Evolutionary conservation across 2,329 filamentous ascomycete species (phyloP).

Genomic region (Penicillium verrucosum): DNA sequence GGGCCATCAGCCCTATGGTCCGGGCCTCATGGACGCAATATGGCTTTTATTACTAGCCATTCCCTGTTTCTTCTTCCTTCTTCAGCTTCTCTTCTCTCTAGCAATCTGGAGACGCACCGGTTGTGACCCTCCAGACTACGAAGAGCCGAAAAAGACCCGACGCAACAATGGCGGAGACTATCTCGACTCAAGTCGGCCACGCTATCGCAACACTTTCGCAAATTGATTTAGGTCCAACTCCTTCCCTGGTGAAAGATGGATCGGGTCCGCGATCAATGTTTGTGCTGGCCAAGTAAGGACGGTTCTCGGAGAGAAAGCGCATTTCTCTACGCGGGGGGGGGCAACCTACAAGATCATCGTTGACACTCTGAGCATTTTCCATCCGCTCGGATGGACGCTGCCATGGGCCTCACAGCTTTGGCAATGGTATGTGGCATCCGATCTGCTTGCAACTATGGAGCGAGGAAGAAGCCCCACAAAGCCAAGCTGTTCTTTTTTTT

Average conservation of each 20-base stretch:
- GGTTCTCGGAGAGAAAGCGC: constrained; percentile 51
- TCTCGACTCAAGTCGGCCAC: constrained; percentile 7
- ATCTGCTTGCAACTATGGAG: constrained; percentile 57
- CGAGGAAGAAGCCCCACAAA: constrained; percentile 63
- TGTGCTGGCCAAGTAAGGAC: constrained; percentile 5
- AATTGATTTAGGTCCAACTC: background rate
- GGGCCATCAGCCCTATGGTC: background rate
- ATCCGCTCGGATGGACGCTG: constrained; percentile 66
- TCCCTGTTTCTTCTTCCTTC: background rate
- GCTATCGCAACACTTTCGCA: constrained; percentile 1
- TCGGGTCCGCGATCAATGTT: constrained; percentile 9
- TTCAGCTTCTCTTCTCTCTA: constrained; percentile 1
- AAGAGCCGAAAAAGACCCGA: background rate
- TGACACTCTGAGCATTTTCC: constrained; percentile 68
- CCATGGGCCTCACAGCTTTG: constrained; percentile 76
- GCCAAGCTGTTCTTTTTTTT: constrained; percentile 75
- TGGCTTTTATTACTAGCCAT: background rate
- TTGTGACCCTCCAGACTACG: background rate
- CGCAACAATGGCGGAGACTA: constrained; percentile 5
- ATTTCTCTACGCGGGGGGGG: constrained; percentile 67
- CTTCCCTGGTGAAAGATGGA: constrained; percentile 20
- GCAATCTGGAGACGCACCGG: background rate
- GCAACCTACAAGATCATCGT: constrained; percentile 79
- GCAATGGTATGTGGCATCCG: constrained; percentile 71
- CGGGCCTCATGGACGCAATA: background rate